Base-by-base conservation (phyloP, 768 basidiomycete species). In the Lentinula edodes region DNA sequence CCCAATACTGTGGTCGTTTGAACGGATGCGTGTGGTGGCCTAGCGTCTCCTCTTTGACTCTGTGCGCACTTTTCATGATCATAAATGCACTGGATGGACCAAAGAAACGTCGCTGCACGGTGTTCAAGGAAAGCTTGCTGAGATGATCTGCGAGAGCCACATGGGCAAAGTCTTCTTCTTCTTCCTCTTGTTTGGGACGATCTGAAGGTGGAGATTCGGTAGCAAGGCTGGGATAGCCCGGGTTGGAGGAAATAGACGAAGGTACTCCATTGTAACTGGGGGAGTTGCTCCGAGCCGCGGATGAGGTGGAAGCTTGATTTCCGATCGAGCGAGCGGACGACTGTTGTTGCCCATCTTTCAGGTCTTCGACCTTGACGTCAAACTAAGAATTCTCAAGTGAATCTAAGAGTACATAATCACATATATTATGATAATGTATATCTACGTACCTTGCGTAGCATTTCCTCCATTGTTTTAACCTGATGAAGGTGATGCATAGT, bases 401-500 rank as follows among this genome's bases (percentile, higher is more conserved):
- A 32, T 20, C 43, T 7, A 18, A 34, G 23, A 23, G 56, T 28
- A 34, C 1, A 36, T 20, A 20, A 9, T 23, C 35, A 52, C 8
- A 13, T 6, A 32, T n/a, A 32, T 5, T 4, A 38, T 6, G 13
- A 15, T 41, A 8, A 41, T 23, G 28, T 28, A 3, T 28, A 3
- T 41, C 15, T 63, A 35, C 61, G 34, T 53, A 77, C 80, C 62
- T 71, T 72, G 52, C 74, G 72, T 5, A 81, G 69, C 41, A 80
- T 73, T 45, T 71, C 74, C 64, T 81, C 80, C 73, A 81, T 75
- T 45, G 74, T 77, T 45, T 74, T 71, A 1, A 81, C 63, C 28
- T 79, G 71, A 63, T 10, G 10, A 16, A 13, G 35, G 1, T 16
- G 35, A 10, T 23, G 10, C 13, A 20, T 39, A 10, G 18, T 28